Percentiles rank a stretch among this genome's conserved stretches.
These are phyloP conservation scores for Epichloe baconii DNA, from an alignment of 2,329 filamentous ascomycete species.

Conservation along the genomic window DNA sequence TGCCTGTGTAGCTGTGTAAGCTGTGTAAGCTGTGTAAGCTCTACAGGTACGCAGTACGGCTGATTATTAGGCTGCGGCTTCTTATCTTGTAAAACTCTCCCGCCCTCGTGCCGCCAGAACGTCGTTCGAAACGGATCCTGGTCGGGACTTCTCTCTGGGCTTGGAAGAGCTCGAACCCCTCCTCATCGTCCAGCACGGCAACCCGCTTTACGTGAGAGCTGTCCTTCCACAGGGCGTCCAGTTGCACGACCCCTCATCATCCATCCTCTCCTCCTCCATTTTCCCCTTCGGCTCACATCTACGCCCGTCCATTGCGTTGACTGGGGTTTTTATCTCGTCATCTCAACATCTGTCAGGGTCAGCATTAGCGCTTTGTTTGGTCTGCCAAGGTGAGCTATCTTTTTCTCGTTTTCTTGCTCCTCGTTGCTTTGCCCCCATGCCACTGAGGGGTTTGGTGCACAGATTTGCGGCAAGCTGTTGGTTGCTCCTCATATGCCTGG, in stretches of 20 bases:
- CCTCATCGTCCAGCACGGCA: background rate
- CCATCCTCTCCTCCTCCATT: background rate
- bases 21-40: no score
- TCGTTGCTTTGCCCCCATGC: background rate
- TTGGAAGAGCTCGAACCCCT: background rate
- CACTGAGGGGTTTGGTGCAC: background rate
- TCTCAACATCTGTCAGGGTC: background rate
- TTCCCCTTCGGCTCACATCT: background rate
- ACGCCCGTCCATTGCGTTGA: background rate
- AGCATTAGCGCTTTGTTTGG: background rate
- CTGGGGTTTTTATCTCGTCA: background rate
- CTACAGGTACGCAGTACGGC: no score
- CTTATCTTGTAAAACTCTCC: no score
- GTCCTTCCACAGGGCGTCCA: background rate
- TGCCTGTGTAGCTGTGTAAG: no score
- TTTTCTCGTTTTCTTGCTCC: no score
- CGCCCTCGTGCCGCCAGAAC: no score
- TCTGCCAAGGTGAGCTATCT: background rate
- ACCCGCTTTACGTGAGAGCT: background rate
- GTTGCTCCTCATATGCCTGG: background rate
- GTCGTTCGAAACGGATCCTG: no score
- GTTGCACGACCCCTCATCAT: conserved; percentile 2
- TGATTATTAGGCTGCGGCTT: no score
- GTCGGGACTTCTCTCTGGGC: background rate
- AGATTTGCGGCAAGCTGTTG: background rate